Conservation (phyloP, 1,284 basidiomycete species). For the Ustilago lituana region DNA sequence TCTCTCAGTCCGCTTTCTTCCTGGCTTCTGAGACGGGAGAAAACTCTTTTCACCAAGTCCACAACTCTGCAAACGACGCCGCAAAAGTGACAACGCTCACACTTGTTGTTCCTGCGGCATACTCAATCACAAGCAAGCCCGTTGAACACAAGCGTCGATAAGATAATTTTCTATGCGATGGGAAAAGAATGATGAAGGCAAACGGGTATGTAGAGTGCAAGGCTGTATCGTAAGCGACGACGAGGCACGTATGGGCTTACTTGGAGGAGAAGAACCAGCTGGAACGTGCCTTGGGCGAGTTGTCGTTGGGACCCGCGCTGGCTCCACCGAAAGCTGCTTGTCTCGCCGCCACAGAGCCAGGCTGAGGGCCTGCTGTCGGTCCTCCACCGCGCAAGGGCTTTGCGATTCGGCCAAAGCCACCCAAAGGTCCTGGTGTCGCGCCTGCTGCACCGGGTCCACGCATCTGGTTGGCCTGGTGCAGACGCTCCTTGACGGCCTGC, state of each 20-base stretch:
- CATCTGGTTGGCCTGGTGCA: constrained; percentile 88
- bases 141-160: background rate
- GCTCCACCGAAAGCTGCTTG: constrained; percentile 28
- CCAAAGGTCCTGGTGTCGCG: constrained; percentile 72
- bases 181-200: constrained; percentile 2
- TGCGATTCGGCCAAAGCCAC: constrained; percentile 88
- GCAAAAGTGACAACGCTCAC: too few relatives aligned
- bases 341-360: constrained; percentile 38
- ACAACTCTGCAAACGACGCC: too few relatives aligned
- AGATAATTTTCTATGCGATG: constrained; percentile 7
- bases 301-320: constrained; percentile 26
- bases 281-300: constrained; percentile 55
- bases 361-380: constrained; percentile 47
- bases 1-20: background rate
- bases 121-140: background rate
- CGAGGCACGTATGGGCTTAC: too few relatives aligned
- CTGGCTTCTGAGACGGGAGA: too few relatives aligned
- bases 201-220: constrained; percentile 15
- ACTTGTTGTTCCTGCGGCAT: too few relatives aligned
- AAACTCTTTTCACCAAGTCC: too few relatives aligned
- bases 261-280: constrained; percentile 62
- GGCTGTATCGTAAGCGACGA: background rate
- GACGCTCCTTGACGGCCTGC: constrained; percentile 86
- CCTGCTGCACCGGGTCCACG: constrained; percentile 61
- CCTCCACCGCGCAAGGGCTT: constrained; percentile 90